Base-by-base conservation (phyloP, 2,329 filamentous ascomycete species). In the Cephalotrichum gorgonifer region DNA sequence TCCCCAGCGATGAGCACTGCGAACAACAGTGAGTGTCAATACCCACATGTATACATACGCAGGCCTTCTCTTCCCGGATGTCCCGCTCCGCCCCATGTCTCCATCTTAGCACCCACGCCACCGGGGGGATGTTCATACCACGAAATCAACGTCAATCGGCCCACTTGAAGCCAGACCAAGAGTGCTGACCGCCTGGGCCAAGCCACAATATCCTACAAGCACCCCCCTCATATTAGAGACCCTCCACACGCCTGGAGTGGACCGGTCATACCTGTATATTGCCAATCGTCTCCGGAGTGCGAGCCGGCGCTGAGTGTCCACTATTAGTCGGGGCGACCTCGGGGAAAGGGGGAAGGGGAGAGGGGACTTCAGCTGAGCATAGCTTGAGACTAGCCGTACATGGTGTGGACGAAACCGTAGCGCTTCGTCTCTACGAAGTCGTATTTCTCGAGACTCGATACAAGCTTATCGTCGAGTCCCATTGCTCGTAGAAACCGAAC, bases 331-430 rank as follows among this genome's bases (percentile, higher is more conserved):
- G n/a, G 15, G 14, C n/a, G 14, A 31, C 30, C 54, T 39, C 57
- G 49, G 48, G 14, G 20, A 30, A 43, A 6, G 12, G 17, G n/a
- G n/a, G n/a, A n/a, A n/a, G n/a, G n/a, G n/a, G n/a, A n/a, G n/a
- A n/a, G n/a, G n/a, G n/a, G n/a, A n/a, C n/a, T n/a, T n/a, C n/a
- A n/a, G n/a, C n/a, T n/a, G 22, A 12, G 6, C 33, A 15, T 14
- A 15, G 33, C 11, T 35, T 5, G 44, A 15, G 44, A 9, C 20
- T 12, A n/a, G n/a, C 60, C 82, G 64, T 66, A 88, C 85, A 94
- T 86, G 7, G 85, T 85, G 62, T 95, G 88, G 6, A 97, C 79
- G 62, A 98, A 95, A 2, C 79, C 85, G 54, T 94, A 75, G 28
- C 78, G 69, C 11, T 66, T 64, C 1, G 91, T 95, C 52, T 77